phyloP scores from a whole-genome alignment of 1,139 yeast genomes.

The Hemisphaericaspora xylofermentans region DNA sequence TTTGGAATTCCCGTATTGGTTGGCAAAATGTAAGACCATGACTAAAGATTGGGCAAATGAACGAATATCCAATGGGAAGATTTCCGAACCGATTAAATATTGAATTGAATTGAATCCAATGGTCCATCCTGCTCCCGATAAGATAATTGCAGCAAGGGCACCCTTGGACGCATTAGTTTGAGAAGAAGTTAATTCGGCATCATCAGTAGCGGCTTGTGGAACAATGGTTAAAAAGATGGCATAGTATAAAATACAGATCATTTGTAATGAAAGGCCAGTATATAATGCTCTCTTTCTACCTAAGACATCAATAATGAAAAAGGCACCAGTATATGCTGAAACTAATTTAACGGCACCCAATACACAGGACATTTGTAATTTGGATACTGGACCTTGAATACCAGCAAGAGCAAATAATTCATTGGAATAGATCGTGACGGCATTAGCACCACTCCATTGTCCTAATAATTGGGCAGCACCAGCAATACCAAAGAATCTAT shows the following conservation, averaged over 20 bases:
- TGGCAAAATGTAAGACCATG: constrained; percentile 59
- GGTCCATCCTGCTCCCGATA: constrained; percentile 62
- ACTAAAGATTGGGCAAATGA: constrained; percentile 53
- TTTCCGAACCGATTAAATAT: constrained; percentile 58
- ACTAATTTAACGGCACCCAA: constrained; percentile 49
- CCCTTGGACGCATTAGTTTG: constrained; percentile 43
- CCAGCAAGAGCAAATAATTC: constrained; percentile 56
- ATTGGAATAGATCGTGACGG: constrained; percentile 60
- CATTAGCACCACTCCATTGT: constrained; percentile 66
- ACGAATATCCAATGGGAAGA: constrained; percentile 56
- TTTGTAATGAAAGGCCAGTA: constrained; percentile 38
- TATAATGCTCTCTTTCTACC: constrained; percentile 46
- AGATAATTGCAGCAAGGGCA: constrained; percentile 53
- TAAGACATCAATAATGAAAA: constrained; percentile 46
- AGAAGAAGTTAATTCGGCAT: constrained; percentile 26
- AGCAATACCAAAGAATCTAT: constrained; percentile 46
- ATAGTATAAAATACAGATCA: constrained; percentile 33
- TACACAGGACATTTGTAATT: constrained; percentile 46
- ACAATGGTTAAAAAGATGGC: constrained; percentile 49
- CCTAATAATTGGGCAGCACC: constrained; percentile 50
- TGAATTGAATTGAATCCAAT: constrained; percentile 62
- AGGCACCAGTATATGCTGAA: constrained; percentile 45
- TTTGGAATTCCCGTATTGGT: constrained; percentile 60
- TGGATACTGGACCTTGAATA: constrained; percentile 27
- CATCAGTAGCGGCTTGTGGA: constrained; percentile 41